Evolutionary conservation across 208 protist genomes (phyloP).

Genomic region (Wallacemonas sp.): DNA sequence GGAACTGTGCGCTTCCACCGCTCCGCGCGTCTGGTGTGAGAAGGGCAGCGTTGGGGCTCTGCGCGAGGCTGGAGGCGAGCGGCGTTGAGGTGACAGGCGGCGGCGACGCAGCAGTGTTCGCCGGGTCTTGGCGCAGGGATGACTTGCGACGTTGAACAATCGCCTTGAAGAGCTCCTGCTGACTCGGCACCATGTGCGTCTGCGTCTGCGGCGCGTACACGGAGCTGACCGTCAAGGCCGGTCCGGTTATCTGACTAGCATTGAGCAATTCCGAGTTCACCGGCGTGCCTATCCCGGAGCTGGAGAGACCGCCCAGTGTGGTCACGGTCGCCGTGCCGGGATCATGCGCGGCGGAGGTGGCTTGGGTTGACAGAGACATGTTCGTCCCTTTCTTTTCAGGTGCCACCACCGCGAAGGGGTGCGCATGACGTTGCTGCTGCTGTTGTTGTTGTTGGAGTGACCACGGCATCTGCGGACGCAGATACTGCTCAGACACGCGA

Average conservation of each 20-base stretch:
- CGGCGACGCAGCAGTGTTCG: background rate
- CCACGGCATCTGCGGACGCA: background rate
- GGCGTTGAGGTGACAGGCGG: background rate
- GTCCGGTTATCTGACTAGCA: background rate
- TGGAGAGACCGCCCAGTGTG: slow-evolving; percentile 11
- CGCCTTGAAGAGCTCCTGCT: slow-evolving; percentile 11
- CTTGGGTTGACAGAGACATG: background rate
- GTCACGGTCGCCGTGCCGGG: slow-evolving; percentile 16
- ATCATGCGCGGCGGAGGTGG: background rate
- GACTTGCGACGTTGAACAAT: slow-evolving; percentile 5
- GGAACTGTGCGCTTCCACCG: too few species aligned
- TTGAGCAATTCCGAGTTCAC: slow-evolving; percentile 5
- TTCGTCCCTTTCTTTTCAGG: background rate
- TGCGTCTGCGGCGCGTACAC: background rate
- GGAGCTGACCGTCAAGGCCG: background rate
- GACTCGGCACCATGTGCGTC: background rate
- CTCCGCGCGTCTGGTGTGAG: too few species aligned
- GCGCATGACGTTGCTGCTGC: background rate
- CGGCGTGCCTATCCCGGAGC: slow-evolving; percentile 21
- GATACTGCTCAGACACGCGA: background rate
- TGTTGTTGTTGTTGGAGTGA: background rate
- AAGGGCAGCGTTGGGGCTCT: background rate
- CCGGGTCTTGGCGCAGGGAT: background rate
- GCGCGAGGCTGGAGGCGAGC: background rate
- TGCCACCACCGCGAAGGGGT: background rate